Base-by-base conservation (phyloP, 1,284 basidiomycete species). In the Cryptococcus hybrid region DNA sequence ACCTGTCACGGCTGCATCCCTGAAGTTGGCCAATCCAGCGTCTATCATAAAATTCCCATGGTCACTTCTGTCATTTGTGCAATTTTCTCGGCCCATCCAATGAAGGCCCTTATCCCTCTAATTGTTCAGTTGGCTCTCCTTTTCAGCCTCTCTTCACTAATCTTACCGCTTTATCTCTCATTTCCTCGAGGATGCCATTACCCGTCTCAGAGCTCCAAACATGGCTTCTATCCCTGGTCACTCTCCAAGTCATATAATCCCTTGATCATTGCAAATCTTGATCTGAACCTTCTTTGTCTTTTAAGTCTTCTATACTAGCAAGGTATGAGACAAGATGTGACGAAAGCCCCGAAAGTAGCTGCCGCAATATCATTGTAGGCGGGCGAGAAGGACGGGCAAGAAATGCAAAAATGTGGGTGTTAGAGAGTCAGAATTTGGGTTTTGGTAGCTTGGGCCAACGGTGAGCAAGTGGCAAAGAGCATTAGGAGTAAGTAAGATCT, bases 281-380 rank as follows among this genome's bases (percentile, higher is more conserved):
- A 52, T n/a, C 42, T 24, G 50, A 63, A 63, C 13, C 61, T 46
- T 11, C n/a, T 44, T 37, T 44, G 52, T 35, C 61, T 49, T 45
- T 37, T 49, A 12, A 48, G 42, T 24, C 47, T 34, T 30, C 53
- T 50, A 30, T 44, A 57, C 12, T 15, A 56, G 54, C 56, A 63
- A n/a, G 47, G 44, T 0, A 36, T 43, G 3, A 51, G 11, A 3
- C 56, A 45, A 3, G 60, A 15, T 7, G 24, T 6, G 30, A 60
- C 35, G 18, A 60, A 30, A 8, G 60, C 15, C 4, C 51, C 58
- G 5, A 60, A 30, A 7, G 58, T 39, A 11, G 49, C 39, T 7
- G 49, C 56, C 3, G 58, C 61, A 5, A 50, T 47, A 24, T 52
- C 52, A 7, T 60, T 40, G 38, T 63, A 63, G 15, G 55, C 54